phyloP scores from a whole-genome alignment of 1,284 basidiomycete species.

The Violaceomyces palustris region DNA sequence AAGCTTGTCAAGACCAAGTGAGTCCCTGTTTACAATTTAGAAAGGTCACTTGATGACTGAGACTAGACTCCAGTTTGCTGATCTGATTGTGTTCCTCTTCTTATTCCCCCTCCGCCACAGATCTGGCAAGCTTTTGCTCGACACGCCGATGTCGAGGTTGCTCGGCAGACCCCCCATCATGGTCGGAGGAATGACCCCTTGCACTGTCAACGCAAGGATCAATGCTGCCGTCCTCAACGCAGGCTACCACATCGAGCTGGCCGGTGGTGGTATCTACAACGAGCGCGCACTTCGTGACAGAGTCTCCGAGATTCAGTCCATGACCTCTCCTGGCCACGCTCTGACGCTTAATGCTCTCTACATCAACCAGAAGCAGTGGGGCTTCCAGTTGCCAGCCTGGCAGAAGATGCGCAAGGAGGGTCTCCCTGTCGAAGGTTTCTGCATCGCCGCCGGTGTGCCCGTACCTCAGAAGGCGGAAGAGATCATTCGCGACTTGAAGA shows the following conservation, averaged over 20 bases:
- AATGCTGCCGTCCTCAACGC: conserved; percentile 72
- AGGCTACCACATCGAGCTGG: conserved; percentile 91
- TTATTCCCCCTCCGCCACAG: conserved; percentile 82
- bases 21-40: too few relatives aligned
- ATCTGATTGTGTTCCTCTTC: conserved; percentile 83
- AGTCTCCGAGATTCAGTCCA: conserved; percentile 55
- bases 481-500: conserved; percentile 72
- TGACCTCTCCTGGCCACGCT: conserved; percentile 49
- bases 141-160: conserved; percentile 89
- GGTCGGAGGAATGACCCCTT: conserved; percentile 80
- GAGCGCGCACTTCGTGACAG: conserved; percentile 77
- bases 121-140: conserved; percentile 55
- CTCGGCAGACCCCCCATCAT: conserved; percentile 95
- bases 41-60: too few relatives aligned
- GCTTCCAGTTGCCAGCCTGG: conserved; percentile 92
- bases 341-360: conserved; percentile 90
- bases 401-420: conserved; percentile 92
- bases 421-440: conserved; percentile 90
- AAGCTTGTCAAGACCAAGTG: too few relatives aligned
- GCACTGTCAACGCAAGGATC: conserved; percentile 20
- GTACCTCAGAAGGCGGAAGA: conserved; percentile 85
- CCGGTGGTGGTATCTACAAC: conserved; percentile 94
- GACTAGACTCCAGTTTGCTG: too few relatives aligned
- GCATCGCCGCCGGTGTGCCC: conserved; percentile 90
- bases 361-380: conserved; percentile 92